phyloP scores from a whole-genome alignment of 169 alveolate species.

The Plasmodium gonderi region DNA sequence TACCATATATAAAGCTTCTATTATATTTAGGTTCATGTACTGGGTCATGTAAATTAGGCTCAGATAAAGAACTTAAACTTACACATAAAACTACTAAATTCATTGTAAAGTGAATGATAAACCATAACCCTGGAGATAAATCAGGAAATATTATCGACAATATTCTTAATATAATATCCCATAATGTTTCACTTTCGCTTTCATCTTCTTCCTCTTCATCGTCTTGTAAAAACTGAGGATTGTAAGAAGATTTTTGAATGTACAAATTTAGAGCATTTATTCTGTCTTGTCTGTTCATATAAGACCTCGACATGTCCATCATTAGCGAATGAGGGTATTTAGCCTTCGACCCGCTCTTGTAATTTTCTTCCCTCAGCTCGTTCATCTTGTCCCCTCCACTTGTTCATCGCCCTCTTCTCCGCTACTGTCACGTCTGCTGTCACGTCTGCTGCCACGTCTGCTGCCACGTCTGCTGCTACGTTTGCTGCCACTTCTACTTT shows the following conservation, averaged over 20 bases:
- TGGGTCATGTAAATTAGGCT: slow-evolving; percentile 36
- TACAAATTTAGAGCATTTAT: slow-evolving; percentile 63
- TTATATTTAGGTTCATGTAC: slow-evolving; percentile 54
- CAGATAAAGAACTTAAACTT: slow-evolving; percentile 61
- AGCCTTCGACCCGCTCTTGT: slow-evolving; percentile 21
- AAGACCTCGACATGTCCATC: slow-evolving; percentile 69
- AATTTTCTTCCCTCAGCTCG: slow-evolving; percentile 42
- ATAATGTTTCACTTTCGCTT: slow-evolving; percentile 46
- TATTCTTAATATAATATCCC: slow-evolving; percentile 41
- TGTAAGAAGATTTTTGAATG: slow-evolving; percentile 62
- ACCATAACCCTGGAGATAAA: slow-evolving; percentile 70
- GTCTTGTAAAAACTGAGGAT: slow-evolving; percentile 63
- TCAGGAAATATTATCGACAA: slow-evolving; percentile 63
- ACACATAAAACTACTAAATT: slow-evolving; percentile 41
- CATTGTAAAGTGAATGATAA: slow-evolving; percentile 49
- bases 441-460: background rate
- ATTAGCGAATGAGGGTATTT: slow-evolving; percentile 52
- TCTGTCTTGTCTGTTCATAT: slow-evolving; percentile 67
- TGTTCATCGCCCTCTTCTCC: background rate
- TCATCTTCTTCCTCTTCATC: slow-evolving; percentile 75
- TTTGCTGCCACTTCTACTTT: background rate
- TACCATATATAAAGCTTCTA: slow-evolving; percentile 49
- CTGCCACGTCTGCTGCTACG: background rate
- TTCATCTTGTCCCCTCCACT: slow-evolving; percentile 52
- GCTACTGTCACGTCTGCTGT: background rate